These are phyloP conservation scores for Diaporthe destruens DNA, from an alignment of 2,329 filamentous ascomycete species.

Conservation along the genomic window DNA sequence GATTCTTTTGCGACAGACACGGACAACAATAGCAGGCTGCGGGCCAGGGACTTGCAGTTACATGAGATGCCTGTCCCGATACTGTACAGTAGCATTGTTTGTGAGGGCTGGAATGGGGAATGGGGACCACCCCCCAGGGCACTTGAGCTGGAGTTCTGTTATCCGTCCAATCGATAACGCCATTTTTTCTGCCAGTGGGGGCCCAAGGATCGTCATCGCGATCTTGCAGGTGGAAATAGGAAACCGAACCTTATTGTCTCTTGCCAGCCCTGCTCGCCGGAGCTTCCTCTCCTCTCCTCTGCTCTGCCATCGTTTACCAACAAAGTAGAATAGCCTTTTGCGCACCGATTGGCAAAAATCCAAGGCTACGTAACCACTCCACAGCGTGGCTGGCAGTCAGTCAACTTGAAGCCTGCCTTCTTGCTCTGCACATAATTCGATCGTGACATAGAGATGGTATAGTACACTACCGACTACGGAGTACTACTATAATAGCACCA, in stretches of 20 bases:
- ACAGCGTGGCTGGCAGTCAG: no score
- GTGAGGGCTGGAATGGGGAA: slow-evolving; percentile 30
- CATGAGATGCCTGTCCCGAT: slow-evolving; percentile 12
- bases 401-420: no score
- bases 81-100: slow-evolving; percentile 24
- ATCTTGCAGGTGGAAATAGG: slow-evolving; percentile 34
- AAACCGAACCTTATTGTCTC: slow-evolving; percentile 11
- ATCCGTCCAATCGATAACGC: slow-evolving; percentile 35
- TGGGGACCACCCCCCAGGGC: background rate
- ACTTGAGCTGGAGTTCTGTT: slow-evolving; percentile 4
- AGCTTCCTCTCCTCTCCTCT: slow-evolving; percentile 12
- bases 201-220: slow-evolving; percentile 37
- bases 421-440: no score
- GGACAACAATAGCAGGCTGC: slow-evolving; percentile 11
- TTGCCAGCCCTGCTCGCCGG: slow-evolving; percentile 4
- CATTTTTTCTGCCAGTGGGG: slow-evolving; percentile 17
- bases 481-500: no score
- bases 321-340: no score
- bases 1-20: slow-evolving; percentile 29
- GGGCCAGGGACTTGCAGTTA: background rate
- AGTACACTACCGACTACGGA: no score
- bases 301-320: no score
- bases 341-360: background rate
- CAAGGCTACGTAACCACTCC: no score
- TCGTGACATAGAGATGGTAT: no score